phyloP scores from a whole-genome alignment of 2,329 filamentous ascomycete genomes.

The Trichoderma polysporum region DNA sequence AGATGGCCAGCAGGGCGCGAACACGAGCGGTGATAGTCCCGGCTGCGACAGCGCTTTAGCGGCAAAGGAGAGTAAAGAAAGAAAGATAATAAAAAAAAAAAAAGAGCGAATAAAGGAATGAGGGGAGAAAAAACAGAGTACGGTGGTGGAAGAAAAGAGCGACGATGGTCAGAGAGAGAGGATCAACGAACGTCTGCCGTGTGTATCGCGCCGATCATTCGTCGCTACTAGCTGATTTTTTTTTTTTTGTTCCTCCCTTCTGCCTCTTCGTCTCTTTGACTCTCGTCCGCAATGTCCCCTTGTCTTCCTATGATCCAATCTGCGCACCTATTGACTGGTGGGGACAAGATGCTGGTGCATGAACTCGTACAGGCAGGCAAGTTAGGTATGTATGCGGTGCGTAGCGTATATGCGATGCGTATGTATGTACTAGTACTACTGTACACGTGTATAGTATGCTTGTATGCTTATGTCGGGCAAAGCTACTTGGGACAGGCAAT shows the following conservation, averaged over 20 bases:
- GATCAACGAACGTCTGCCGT: slow-evolving; percentile 4
- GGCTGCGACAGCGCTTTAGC: neutral
- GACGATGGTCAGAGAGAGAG: slow-evolving; percentile 1
- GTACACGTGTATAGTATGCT: neutral
- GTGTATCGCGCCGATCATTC: slow-evolving; percentile 5
- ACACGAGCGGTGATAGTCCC: neutral
- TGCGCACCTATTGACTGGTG: slow-evolving; percentile 6
- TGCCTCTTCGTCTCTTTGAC: neutral
- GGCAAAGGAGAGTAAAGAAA: neutral
- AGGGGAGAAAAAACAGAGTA: neutral
- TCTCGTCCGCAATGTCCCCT: neutral
- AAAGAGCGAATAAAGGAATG: neutral
- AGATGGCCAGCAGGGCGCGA: neutral
- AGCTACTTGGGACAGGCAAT: slow-evolving; percentile 10
- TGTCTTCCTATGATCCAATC: slow-evolving; percentile 16
- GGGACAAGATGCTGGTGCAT: slow-evolving; percentile 10
- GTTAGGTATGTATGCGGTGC: neutral
- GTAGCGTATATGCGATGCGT: neutral
- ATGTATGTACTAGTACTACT: neutral
- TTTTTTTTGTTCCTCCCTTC: neutral
- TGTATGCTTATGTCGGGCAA: slow-evolving; percentile 1
- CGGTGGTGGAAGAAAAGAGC: neutral
- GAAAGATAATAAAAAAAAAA: neutral
- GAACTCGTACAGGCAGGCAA: slow-evolving; percentile 15
- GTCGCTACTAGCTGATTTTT: neutral